These are phyloP conservation scores for Diaporthe helianthi DNA, from an alignment of 2,329 filamentous ascomycete genomes.

Conservation along the genomic window DNA sequence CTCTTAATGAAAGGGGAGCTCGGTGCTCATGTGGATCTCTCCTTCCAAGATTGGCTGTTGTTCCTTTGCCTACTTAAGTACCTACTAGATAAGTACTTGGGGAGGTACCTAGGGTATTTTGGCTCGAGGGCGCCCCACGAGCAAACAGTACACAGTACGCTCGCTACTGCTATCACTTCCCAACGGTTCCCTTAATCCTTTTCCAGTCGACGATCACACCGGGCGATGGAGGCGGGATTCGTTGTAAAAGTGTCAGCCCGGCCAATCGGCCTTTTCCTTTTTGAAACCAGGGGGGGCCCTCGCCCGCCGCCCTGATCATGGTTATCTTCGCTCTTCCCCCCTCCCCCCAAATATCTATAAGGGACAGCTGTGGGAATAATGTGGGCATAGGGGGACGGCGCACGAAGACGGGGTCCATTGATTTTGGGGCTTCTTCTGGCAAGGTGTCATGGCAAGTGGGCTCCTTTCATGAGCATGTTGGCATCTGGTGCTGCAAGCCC, in stretches of 20 bases:
- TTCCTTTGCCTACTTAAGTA: too few species aligned
- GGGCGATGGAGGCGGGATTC: background rate
- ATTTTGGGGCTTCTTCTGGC: background rate
- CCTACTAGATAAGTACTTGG: too few species aligned
- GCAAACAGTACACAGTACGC: background rate
- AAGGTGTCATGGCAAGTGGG: conserved; percentile 14
- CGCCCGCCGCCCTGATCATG: background rate
- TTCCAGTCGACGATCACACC: conserved; percentile 6
- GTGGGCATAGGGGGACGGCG: background rate
- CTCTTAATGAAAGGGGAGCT: conserved; percentile 18
- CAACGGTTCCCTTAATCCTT: conserved; percentile 1
- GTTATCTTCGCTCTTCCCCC: background rate
- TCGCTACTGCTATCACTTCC: background rate
- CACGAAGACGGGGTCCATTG: background rate
- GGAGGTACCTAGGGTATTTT: too few species aligned
- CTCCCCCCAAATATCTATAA: background rate
- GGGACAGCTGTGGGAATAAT: background rate
- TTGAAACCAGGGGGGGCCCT: conserved; percentile 14
- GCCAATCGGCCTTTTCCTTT: background rate
- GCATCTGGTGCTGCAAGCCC: background rate
- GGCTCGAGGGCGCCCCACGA: background rate
- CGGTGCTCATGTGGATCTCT: background rate
- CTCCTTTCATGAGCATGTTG: too few species aligned
- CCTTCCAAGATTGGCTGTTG: background rate
- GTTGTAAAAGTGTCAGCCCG: background rate